Evolutionary conservation across 2,329 filamentous ascomycete species (phyloP).

Genomic region (Fusarium nurragi): DNA sequence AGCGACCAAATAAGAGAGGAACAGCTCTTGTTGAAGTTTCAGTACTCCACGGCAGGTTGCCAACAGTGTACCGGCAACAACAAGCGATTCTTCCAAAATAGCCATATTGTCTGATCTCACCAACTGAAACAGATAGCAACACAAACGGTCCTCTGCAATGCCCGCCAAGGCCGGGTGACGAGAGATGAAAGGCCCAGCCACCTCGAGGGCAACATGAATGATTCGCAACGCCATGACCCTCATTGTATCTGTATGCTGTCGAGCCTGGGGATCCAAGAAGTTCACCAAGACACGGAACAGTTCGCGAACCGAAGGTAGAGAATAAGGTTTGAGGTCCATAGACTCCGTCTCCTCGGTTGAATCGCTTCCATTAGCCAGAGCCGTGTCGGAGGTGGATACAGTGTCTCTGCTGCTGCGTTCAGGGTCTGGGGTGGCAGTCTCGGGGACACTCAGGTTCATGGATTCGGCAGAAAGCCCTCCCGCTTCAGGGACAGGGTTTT

Average conservation of each 20-base stretch:
- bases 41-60: slow-evolving; percentile 90
- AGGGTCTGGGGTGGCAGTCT: slow-evolving; percentile 28
- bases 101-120: slow-evolving; percentile 96
- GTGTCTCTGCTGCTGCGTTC: slow-evolving; percentile 59
- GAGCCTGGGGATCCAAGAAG: slow-evolving; percentile 91
- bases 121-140: slow-evolving; percentile 93
- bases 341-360: slow-evolving; percentile 56
- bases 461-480: slow-evolving; percentile 34
- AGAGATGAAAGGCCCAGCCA: slow-evolving; percentile 93
- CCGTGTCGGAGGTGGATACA: slow-evolving; percentile 57
- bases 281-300: slow-evolving; percentile 94
- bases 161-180: slow-evolving; percentile 88
- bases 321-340: slow-evolving; percentile 83
- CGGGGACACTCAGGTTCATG: slow-evolving; percentile 30
- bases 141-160: slow-evolving; percentile 91
- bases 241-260: slow-evolving; percentile 92
- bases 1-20: slow-evolving; percentile 91
- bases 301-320: slow-evolving; percentile 91
- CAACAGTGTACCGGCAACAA: slow-evolving; percentile 89
- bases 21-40: slow-evolving; percentile 96
- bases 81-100: slow-evolving; percentile 89
- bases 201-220: slow-evolving; percentile 95
- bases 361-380: slow-evolving; percentile 39
- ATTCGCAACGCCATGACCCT: slow-evolving; percentile 97
- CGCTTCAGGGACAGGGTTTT: slow-evolving; percentile 48